Evolutionary conservation across 1,284 basidiomycete genomes (phyloP).

Genomic region (Boletellus deceptivus): DNA sequence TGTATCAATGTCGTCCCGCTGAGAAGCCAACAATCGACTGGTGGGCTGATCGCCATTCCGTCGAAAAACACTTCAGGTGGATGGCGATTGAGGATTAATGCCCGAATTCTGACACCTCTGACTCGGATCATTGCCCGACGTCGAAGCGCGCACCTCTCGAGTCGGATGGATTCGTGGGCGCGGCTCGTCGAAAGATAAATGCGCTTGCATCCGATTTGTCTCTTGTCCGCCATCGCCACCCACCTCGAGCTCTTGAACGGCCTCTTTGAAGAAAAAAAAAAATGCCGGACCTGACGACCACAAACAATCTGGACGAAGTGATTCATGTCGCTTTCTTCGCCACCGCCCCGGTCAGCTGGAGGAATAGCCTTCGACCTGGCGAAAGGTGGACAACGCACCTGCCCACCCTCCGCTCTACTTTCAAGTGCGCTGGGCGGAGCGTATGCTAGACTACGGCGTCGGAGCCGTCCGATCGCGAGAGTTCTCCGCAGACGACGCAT

Average conservation of each 20-base stretch:
- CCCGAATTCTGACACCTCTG: neutral
- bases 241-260: neutral
- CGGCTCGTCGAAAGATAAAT: neutral
- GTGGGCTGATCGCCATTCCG: too few relatives aligned
- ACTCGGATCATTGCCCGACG: neutral
- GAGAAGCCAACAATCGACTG: too few relatives aligned
- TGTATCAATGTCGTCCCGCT: too few relatives aligned
- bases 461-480: conserved; percentile 7
- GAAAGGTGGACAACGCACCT: conserved; percentile 20
- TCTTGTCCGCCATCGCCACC: too few relatives aligned
- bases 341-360: conserved; percentile 16
- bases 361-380: conserved; percentile 18
- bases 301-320: conserved; percentile 20
- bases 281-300: conserved; percentile 23
- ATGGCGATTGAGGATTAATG: too few relatives aligned
- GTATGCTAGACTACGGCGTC: conserved; percentile 5
- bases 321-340: conserved; percentile 23
- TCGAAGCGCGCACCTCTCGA: neutral
- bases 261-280: neutral
- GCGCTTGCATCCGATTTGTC: neutral
- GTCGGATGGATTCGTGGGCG: neutral
- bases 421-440: conserved; percentile 20
- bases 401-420: conserved; percentile 22
- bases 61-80: too few relatives aligned
- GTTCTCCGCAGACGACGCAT: conserved; percentile 16